These are phyloP conservation scores for Beauveria pseudobassiana DNA, from an alignment of 2,329 filamentous ascomycete genomes.

Conservation along the genomic window DNA sequence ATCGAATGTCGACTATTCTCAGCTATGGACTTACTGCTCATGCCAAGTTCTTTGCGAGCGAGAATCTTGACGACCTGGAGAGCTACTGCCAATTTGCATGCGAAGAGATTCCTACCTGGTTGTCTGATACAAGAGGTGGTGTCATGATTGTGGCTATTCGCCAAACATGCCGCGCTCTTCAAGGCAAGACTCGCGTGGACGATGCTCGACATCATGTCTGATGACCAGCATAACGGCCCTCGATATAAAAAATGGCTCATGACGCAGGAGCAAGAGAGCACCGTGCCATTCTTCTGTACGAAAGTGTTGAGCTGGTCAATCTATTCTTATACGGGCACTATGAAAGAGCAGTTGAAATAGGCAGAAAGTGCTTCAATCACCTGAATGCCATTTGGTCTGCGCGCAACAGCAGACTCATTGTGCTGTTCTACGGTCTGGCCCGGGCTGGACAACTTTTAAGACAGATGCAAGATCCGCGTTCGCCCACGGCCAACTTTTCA, in stretches of 20 bases:
- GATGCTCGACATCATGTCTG: conserved; percentile 55
- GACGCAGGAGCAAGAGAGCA: conserved; percentile 47
- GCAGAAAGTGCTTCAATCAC: conserved; percentile 40
- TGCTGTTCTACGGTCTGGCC: conserved; percentile 54
- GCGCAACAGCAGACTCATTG: conserved; percentile 47
- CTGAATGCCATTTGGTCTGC: conserved; percentile 50
- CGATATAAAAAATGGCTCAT: conserved; percentile 53
- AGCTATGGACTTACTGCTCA: conserved; percentile 61
- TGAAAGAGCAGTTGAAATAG: conserved; percentile 49
- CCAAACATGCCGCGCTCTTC: conserved; percentile 61
- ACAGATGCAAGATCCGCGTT: conserved; percentile 40
- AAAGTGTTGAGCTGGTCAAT: conserved; percentile 56
- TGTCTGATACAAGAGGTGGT: conserved; percentile 62
- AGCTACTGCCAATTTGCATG: conserved; percentile 64
- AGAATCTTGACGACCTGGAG: conserved; percentile 63
- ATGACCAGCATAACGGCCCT: conserved; percentile 55
- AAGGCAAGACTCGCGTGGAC: conserved; percentile 59
- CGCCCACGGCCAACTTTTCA: conserved; percentile 34
- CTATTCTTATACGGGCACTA: conserved; percentile 59
- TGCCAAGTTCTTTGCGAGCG: conserved; percentile 61
- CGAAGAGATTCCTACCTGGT: conserved; percentile 67
- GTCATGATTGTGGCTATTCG: conserved; percentile 58
- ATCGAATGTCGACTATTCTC: conserved; percentile 64
- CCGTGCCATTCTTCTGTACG: conserved; percentile 60
- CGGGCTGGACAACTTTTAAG: conserved; percentile 45